Evolutionary conservation across 345 rosid species (phyloP).

Genomic region (Populus pruinosa): DNA sequence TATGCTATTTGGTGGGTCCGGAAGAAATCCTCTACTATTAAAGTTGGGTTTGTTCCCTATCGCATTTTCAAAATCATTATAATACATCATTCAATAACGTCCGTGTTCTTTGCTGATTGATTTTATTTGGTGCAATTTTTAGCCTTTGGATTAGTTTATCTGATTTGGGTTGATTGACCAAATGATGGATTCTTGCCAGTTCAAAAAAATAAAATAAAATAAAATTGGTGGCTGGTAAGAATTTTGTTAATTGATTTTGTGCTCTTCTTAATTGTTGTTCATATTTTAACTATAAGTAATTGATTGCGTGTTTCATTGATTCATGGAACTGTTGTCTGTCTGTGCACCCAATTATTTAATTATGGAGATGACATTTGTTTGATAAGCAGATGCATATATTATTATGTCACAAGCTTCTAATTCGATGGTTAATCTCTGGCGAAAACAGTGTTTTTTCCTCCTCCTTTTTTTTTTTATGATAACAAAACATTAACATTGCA

Average conservation of each 20-base stretch:
- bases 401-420: slow-evolving; percentile 24
- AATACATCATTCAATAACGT: slow-evolving; percentile 8
- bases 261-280: slow-evolving; percentile 1
- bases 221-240: background rate
- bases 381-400: slow-evolving; percentile 17
- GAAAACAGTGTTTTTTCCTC: slow-evolving; percentile 28
- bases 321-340: slow-evolving; percentile 44
- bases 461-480: slow-evolving; percentile 18
- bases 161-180: slow-evolving; percentile 15
- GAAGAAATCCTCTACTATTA: slow-evolving; percentile 10
- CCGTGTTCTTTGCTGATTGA: background rate
- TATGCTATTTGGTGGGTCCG: slow-evolving; percentile 24
- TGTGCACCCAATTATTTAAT: slow-evolving; percentile 22
- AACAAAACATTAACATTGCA: slow-evolving; percentile 15
- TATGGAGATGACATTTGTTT: slow-evolving; percentile 21
- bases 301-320: slow-evolving; percentile 31
- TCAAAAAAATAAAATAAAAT: background rate
- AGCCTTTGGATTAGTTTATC: slow-evolving; percentile 3
- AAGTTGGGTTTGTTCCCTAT: slow-evolving; percentile 23
- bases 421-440: slow-evolving; percentile 41
- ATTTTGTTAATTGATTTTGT: slow-evolving; percentile 11
- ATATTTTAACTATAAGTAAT: slow-evolving; percentile 10
- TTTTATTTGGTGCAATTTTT: slow-evolving; percentile 1
- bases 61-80: slow-evolving; percentile 5
- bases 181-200: slow-evolving; percentile 3